phyloP scores from a whole-genome alignment of 2,329 filamentous ascomycete genomes.

The Colletotrichum liaoningense region DNA sequence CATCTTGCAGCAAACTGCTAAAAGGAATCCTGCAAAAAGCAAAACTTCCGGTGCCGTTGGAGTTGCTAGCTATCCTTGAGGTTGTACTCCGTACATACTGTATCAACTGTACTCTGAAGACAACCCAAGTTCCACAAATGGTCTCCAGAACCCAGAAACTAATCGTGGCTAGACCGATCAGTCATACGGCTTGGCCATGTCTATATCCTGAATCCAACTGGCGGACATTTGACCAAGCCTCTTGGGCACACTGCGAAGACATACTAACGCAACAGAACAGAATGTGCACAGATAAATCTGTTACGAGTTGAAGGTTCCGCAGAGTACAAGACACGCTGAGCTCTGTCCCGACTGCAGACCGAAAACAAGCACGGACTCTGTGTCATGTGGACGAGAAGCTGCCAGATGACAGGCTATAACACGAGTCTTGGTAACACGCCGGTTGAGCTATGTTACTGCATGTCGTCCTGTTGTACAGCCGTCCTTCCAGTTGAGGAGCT shows the following conservation, averaged over 20 bases:
- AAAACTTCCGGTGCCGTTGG: conserved; percentile 4
- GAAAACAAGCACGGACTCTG: background rate
- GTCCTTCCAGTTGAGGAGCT: conserved; percentile 4
- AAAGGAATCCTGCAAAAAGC: conserved; percentile 9
- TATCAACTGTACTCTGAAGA: background rate
- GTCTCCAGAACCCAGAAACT: background rate
- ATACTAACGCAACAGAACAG: background rate
- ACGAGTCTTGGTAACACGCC: conserved; percentile 22
- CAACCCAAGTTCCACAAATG: background rate
- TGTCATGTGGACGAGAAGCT: background rate
- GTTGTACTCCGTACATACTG: background rate
- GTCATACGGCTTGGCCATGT: background rate
- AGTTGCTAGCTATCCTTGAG: background rate
- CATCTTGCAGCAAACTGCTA: conserved; percentile 11
- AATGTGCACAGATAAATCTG: background rate
- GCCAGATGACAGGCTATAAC: conserved; percentile 16
- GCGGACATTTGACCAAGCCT: background rate
- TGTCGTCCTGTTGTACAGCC: background rate
- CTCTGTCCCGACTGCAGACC: background rate
- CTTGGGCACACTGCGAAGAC: conserved; percentile 1
- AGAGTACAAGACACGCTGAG: background rate
- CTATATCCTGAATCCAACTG: background rate
- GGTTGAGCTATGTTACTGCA: conserved; percentile 7
- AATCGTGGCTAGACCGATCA: background rate
- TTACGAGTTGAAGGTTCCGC: background rate